Percentiles rank a stretch among this genome's conserved stretches.
Conservation (phyloP, 768 basidiomycete species). For the Trametes maxima region DNA sequence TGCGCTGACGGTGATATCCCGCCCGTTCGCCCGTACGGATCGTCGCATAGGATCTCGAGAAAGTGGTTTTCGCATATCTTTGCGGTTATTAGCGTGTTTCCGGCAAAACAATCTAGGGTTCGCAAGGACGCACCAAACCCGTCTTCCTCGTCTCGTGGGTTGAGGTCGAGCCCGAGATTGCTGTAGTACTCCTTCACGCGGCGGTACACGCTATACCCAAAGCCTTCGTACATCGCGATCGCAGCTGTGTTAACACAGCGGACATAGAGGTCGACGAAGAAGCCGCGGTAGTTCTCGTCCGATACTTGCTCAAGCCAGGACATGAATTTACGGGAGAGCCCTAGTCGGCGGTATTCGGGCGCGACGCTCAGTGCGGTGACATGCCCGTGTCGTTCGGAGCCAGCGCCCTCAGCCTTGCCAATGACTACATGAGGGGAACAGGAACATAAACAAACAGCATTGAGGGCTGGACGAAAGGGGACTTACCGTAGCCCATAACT, state of each 20-base stretch:
- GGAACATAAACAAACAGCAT: not conserved
- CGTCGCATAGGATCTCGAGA: conserved; percentile 61
- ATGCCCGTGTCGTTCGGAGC: conserved; percentile 87
- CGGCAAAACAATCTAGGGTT: not conserved
- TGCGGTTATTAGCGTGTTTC: not conserved
- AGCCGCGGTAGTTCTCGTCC: conserved; percentile 76
- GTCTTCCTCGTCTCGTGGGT: conserved; percentile 84
- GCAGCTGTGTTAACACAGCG: conserved; percentile 85
- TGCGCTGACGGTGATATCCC: conserved; percentile 69
- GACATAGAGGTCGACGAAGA: conserved; percentile 96
- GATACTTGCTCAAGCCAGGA: conserved; percentile 82
- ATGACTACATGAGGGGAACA: conserved; percentile 58
- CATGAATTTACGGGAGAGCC: conserved; percentile 88
- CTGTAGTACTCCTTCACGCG: conserved; percentile 91
- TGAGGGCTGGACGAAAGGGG: conserved; percentile 3
- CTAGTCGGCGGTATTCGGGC: conserved; percentile 88
- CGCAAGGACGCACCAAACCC: conserved; percentile 68
- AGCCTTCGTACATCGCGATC: conserved; percentile 81
- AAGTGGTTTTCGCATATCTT: conserved; percentile 76
- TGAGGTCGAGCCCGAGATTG: conserved; percentile 70
- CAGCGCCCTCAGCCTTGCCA: conserved; percentile 86
- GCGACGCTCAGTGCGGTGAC: conserved; percentile 95
- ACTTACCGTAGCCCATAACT: conserved; percentile 92
- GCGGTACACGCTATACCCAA: conserved; percentile 93
- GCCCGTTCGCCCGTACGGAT: conserved; percentile 70